Evolutionary conservation across 345 rosid species (phyloP).

Genomic region (Fremontodendron californicum): DNA sequence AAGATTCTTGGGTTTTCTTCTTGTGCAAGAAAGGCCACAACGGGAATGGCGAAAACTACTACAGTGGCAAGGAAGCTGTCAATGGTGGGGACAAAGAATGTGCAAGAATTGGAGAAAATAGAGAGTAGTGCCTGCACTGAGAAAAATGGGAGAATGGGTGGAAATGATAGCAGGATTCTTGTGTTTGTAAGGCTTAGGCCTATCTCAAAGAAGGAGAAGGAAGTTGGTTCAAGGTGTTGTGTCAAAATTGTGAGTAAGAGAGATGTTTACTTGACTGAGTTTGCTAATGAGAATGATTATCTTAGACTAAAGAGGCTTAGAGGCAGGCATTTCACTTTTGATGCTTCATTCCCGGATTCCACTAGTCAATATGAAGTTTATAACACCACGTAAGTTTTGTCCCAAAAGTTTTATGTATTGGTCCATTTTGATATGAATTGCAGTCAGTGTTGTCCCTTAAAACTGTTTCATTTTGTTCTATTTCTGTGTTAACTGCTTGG

Average conservation of each 20-base stretch:
- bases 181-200: conserved; percentile 97
- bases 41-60: neutral
- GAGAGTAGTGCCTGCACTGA: conserved; percentile 27
- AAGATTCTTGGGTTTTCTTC: conserved; percentile 51
- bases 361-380: conserved; percentile 77
- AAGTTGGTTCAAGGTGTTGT: conserved; percentile 69
- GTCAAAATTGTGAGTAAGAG: conserved; percentile 71
- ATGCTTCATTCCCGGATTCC: conserved; percentile 79
- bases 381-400: conserved; percentile 67
- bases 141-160: conserved; percentile 26
- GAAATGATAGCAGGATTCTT: conserved; percentile 47
- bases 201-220: conserved; percentile 83
- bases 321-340: conserved; percentile 85
- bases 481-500: neutral
- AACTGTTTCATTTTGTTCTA: neutral
- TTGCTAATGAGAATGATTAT: conserved; percentile 72
- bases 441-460: neutral
- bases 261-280: conserved; percentile 86
- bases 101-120: conserved; percentile 39
- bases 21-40: conserved; percentile 42
- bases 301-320: conserved; percentile 84
- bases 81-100: conserved; percentile 38
- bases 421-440: conserved; percentile 10
- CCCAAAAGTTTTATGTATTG: neutral
- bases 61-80: conserved; percentile 72